phyloP scores from a whole-genome alignment of 495 filamentous ascomycete genomes.

The Talaromyces stipitatus region DNA sequence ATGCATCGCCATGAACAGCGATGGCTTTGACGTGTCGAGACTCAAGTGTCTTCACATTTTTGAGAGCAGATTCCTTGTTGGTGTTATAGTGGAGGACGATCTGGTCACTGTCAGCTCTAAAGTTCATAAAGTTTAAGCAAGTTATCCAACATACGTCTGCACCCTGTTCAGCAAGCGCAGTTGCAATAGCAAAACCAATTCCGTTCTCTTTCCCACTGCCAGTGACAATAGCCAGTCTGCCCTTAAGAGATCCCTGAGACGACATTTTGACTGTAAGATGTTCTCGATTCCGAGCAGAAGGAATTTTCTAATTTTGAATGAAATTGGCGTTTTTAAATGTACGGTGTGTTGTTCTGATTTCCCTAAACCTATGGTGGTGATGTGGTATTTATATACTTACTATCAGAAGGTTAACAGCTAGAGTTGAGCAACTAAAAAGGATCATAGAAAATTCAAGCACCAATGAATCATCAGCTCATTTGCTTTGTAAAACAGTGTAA shows the following conservation, averaged over 20 bases:
- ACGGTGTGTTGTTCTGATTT: too few species aligned
- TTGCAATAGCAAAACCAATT: conserved; percentile 13
- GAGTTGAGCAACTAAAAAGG: too few species aligned
- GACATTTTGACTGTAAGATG: neutral
- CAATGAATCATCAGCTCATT: neutral
- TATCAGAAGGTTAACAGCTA: too few species aligned
- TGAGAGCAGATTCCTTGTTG: conserved; percentile 7
- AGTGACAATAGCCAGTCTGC: conserved; percentile 18
- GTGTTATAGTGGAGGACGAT: conserved; percentile 14
- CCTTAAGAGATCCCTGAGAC: conserved; percentile 4
- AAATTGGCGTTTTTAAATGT: too few species aligned
- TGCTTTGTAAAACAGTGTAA: neutral
- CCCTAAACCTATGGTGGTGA: too few species aligned
- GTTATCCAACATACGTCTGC: conserved; percentile 11
- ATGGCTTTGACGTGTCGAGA: conserved; percentile 8
- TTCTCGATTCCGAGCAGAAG: neutral
- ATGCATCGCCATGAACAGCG: conserved; percentile 21
- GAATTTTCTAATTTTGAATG: neutral
- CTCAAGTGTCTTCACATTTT: conserved; percentile 10
- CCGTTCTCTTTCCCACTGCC: conserved; percentile 13
- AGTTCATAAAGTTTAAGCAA: neutral
- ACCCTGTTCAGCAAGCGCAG: conserved; percentile 14
- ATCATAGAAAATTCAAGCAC: too few species aligned
- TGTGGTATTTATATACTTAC: too few species aligned
- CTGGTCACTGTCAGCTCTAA: conserved; percentile 6